phyloP scores from a whole-genome alignment of 2,329 filamentous ascomycete species.

The Aureobasidium melanogenum region DNA sequence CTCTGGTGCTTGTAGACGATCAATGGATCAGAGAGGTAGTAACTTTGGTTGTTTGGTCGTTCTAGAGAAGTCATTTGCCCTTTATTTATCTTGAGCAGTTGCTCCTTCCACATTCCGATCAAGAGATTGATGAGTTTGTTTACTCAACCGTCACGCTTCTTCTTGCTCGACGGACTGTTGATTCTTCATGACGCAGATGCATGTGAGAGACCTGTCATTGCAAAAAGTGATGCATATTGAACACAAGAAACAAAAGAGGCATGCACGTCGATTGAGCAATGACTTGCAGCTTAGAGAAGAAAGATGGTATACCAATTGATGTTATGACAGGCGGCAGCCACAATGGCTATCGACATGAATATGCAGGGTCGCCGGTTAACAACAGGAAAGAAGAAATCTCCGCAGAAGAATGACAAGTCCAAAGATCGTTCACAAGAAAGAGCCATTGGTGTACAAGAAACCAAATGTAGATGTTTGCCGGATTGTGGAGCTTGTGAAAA shows the following conservation, averaged over 20 bases:
- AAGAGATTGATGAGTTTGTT: neutral
- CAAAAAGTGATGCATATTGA: neutral
- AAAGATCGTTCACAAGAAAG: neutral
- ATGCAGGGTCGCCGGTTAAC: neutral
- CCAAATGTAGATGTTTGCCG: neutral
- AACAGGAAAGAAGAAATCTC: neutral
- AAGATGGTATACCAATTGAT: neutral
- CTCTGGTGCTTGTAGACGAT: neutral
- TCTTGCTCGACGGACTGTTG: neutral
- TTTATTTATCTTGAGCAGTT: neutral
- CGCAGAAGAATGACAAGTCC: neutral
- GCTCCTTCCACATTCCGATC: neutral
- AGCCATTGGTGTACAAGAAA: neutral
- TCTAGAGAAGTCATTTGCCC: neutral
- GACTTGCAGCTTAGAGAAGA: neutral
- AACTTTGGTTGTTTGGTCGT: neutral
- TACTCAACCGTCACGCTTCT: neutral
- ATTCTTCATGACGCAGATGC: neutral
- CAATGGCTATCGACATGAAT: neutral
- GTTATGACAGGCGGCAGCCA: neutral
- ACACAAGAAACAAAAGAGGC: neutral
- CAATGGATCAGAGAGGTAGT: neutral
- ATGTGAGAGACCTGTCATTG: conserved; percentile 1
- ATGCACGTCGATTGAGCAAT: neutral
- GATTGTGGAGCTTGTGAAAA: neutral